Conservation (phyloP, 805 yeast genomes). For the Metschnikowia drakensbergensis region DNA sequence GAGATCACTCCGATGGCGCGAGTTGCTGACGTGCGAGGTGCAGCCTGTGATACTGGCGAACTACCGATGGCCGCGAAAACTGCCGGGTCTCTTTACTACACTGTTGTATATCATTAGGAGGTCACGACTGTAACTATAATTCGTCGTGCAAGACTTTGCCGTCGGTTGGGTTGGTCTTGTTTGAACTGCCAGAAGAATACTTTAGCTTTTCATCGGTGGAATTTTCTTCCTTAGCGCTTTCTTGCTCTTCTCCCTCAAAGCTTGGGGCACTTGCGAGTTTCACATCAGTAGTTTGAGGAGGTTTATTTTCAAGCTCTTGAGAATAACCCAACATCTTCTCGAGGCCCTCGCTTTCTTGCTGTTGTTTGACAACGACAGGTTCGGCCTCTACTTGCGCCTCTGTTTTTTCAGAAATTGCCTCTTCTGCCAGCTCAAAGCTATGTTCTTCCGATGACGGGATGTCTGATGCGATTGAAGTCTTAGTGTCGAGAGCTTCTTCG, state of each 20-base stretch:
- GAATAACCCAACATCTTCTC: too few relatives aligned
- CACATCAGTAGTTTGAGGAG: not conserved
- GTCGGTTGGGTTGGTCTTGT: not conserved
- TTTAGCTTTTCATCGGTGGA: not conserved
- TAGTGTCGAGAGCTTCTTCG: not conserved
- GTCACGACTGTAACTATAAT: not conserved
- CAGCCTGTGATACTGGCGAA: not conserved
- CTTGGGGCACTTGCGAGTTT: not conserved
- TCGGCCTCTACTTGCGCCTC: not conserved
- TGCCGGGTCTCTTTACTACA: not conserved
- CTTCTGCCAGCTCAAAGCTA: not conserved
- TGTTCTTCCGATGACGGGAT: too few relatives aligned
- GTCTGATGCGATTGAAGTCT: not conserved
- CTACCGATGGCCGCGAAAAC: slow-evolving; percentile 1
- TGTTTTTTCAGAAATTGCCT: not conserved
- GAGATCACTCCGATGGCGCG: slow-evolving; percentile 1
- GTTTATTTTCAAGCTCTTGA: not conserved
- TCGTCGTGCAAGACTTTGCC: not conserved
- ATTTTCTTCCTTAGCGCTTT: not conserved
- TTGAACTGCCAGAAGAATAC: not conserved
- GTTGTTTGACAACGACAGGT: not conserved
- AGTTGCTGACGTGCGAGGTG: slow-evolving; percentile 4
- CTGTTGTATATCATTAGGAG: too few relatives aligned
- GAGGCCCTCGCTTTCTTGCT: not conserved
- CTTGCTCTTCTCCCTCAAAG: not conserved